Evolutionary conservation across 2,329 filamentous ascomycete genomes (phyloP).

Genomic region (Fusarium begoniae): DNA sequence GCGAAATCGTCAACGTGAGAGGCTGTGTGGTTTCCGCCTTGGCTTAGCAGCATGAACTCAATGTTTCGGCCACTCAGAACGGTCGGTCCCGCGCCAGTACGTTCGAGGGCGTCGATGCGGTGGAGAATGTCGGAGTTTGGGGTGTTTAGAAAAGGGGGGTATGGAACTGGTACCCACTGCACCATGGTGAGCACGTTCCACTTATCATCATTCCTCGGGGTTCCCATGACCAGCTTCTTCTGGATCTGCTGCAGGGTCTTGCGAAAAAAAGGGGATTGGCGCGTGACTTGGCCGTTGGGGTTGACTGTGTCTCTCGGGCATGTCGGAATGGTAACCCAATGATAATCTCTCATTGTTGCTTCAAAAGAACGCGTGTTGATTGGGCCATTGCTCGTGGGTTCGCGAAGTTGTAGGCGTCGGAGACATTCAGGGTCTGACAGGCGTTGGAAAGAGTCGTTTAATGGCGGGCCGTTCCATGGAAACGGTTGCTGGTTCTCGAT

Average conservation of each 20-base stretch:
- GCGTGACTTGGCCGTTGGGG: not conserved
- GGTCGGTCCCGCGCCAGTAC: not conserved
- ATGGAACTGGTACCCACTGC: not conserved
- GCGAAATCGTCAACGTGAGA: not conserved
- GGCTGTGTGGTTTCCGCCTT: not conserved
- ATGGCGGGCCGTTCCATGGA: not conserved
- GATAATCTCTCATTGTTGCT: not conserved
- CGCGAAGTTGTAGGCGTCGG: not conserved
- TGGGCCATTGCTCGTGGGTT: accelerated
- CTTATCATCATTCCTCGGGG: not conserved
- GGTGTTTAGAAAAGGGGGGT: not conserved
- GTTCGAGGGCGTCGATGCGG: not conserved
- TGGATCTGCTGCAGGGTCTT: not conserved
- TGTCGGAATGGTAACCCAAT: not conserved
- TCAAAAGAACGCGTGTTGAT: not conserved
- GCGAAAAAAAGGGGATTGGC: not conserved
- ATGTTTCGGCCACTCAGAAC: not conserved
- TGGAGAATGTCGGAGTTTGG: not conserved
- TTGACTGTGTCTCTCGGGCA: not conserved
- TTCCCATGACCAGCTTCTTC: not conserved
- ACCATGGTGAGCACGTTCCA: not conserved
- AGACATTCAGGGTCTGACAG: not conserved
- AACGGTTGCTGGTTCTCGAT: not conserved
- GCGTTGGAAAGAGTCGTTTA: not conserved
- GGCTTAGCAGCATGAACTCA: not conserved